Evolutionary conservation across 2,329 filamentous ascomycete genomes (phyloP).

Genomic region (Fusarium brachygibbosum): DNA sequence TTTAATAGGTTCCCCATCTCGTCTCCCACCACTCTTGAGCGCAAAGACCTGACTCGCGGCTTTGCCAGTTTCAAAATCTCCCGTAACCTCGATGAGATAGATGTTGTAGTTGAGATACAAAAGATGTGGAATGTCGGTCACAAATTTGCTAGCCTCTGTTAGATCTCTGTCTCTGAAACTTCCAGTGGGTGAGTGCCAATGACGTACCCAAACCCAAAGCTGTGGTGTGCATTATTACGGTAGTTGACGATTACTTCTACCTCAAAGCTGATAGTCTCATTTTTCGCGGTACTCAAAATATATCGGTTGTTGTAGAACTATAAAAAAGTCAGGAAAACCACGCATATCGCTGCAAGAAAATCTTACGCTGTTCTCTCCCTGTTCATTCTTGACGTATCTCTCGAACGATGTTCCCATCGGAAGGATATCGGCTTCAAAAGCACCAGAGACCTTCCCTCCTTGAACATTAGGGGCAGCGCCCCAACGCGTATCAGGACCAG

Average conservation of each 20-base stretch:
- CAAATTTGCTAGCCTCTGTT: neutral
- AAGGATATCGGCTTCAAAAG: conserved; percentile 19
- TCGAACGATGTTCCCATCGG: conserved; percentile 9
- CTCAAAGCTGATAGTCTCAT: conserved; percentile 7
- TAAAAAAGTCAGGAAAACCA: accelerated
- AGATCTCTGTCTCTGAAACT: neutral
- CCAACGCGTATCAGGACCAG: conserved; percentile 9
- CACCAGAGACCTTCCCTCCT: conserved; percentile 1
- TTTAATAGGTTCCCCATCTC: conserved; percentile 7
- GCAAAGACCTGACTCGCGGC: neutral
- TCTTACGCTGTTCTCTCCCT: conserved; percentile 17
- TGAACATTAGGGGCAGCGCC: neutral
- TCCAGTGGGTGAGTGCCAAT: accelerated
- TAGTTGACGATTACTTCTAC: conserved; percentile 22
- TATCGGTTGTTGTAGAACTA: conserved; percentile 21
- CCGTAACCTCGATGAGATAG: conserved; percentile 15
- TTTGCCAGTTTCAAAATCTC: conserved; percentile 9
- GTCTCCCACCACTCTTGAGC: conserved; percentile 5
- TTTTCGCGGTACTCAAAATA: conserved; percentile 7
- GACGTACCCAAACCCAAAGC: conserved; percentile 15
- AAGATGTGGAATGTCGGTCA: neutral
- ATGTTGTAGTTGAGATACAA: conserved; percentile 16
- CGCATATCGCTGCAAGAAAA: accelerated
- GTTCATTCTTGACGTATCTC: conserved; percentile 1
- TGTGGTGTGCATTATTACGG: conserved; percentile 23